A percentile compares a stretch with the other conserved stretches of the same genome.
These are phyloP conservation scores for Synchytrium microbalum DNA, from an alignment of 371 early-diverging fungal genomes.

Conservation along the genomic window DNA sequence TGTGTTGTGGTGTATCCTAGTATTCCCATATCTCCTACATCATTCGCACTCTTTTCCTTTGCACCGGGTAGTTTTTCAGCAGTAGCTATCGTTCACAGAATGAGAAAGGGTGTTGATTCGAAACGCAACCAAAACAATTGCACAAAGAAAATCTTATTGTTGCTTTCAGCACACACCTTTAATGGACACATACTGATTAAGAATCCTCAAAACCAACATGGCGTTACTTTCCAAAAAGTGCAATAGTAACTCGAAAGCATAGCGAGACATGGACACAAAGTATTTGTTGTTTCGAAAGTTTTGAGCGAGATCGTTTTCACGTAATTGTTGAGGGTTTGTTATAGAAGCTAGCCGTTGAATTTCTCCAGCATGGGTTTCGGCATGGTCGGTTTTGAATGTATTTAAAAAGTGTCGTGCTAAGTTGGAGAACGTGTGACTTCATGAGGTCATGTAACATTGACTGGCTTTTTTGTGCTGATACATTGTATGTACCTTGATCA, in stretches of 20 bases:
- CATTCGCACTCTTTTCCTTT: constrained; percentile 19
- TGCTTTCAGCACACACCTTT: constrained; percentile 35
- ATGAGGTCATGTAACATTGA: neutral
- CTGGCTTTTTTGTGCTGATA: neutral
- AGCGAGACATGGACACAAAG: constrained; percentile 75
- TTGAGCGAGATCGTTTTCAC: constrained; percentile 73
- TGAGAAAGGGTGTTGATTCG: neutral
- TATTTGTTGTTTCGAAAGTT: constrained; percentile 84
- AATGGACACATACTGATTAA: constrained; percentile 91
- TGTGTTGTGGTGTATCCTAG: constrained; percentile 68
- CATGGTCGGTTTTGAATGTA: constrained; percentile 68
- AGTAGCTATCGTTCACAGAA: constrained; percentile 17
- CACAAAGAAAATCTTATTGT: too few relatives aligned
- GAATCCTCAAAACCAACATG: constrained; percentile 79
- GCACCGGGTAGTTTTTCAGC: constrained; percentile 11
- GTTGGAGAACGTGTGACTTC: neutral
- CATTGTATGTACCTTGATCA: constrained; percentile 54
- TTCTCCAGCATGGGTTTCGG: constrained; percentile 62
- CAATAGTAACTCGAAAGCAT: constrained; percentile 88
- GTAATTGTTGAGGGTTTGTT: constrained; percentile 62
- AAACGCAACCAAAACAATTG: neutral
- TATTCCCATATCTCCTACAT: constrained; percentile 65
- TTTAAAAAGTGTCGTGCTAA: constrained; percentile 76
- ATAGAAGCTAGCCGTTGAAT: constrained; percentile 57
- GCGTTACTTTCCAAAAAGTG: constrained; percentile 90